These are phyloP conservation scores for Geotrichum phurueaensis DNA, from an alignment of 1,139 yeast genomes.

Conservation along the genomic window DNA sequence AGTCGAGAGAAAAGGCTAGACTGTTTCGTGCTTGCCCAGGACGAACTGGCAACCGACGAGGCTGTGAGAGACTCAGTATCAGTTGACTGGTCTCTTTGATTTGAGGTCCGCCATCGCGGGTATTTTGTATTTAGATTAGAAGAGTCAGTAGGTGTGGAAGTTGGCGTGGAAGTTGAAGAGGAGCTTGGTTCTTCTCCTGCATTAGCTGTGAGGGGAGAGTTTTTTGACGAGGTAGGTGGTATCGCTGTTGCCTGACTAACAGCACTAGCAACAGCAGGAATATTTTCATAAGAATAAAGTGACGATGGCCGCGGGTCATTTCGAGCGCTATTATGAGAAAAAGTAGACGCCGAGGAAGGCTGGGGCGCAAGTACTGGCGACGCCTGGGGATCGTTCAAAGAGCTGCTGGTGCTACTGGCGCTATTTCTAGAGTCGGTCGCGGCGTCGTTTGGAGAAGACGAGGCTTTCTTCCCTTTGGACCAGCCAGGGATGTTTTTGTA, in stretches of 20 bases:
- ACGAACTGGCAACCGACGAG: neutral
- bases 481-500: slow-evolving; percentile 4
- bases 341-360: neutral
- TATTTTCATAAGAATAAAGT: neutral
- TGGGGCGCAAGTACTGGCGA: neutral
- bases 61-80: slow-evolving; percentile 5
- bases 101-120: slow-evolving; percentile 1
- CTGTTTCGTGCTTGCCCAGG: slow-evolving; percentile 6
- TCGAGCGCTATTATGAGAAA: neutral
- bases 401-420: neutral
- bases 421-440: neutral
- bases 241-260: neutral
- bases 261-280: neutral
- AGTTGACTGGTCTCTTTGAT: neutral
- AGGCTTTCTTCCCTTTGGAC: neutral
- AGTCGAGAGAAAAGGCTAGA: slow-evolving; percentile 5
- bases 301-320: neutral
- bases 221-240: neutral
- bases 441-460: neutral
- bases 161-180: neutral
- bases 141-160: neutral
- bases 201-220: neutral
- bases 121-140: neutral
- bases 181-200: neutral
- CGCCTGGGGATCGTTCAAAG: neutral